phyloP scores from a whole-genome alignment of 1,284 basidiomycete species.

The Ceratobasidium sp. region DNA sequence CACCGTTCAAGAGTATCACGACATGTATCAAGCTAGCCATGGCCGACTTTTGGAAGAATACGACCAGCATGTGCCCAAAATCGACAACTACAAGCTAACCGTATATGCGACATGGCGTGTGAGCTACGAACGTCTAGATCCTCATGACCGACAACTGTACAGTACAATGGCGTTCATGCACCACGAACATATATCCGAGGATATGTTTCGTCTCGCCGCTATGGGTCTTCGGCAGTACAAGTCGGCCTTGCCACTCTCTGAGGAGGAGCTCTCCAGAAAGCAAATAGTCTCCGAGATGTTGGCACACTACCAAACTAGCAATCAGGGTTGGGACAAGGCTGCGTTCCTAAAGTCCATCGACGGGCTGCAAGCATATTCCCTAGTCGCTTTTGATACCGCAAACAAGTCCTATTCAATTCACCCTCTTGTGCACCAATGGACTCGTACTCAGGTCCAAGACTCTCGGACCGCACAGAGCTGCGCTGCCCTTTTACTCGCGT shows the following conservation, averaged over 20 bases:
- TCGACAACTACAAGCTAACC: conserved; percentile 6
- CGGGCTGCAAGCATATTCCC: conserved; percentile 16
- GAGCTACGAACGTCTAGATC: not conserved
- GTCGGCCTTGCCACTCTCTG: not conserved
- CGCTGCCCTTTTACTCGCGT: conserved; percentile 15
- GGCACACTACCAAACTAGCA: not conserved
- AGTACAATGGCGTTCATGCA: not conserved
- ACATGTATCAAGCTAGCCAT: conserved; percentile 6
- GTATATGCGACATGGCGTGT: conserved; percentile 26
- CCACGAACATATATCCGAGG: conserved; percentile 12
- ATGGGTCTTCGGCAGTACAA: conserved; percentile 6
- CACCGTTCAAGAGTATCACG: not conserved
- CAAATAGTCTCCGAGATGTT: conserved; percentile 1
- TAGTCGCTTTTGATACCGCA: conserved; percentile 4
- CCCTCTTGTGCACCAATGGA: conserved; percentile 37
- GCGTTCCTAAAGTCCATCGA: conserved; percentile 24
- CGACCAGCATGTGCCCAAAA: not conserved
- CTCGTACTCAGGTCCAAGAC: not conserved
- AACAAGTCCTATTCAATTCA: conserved; percentile 19
- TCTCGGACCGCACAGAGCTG: not conserved
- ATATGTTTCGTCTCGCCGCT: conserved; percentile 1
- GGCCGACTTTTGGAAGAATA: conserved; percentile 8
- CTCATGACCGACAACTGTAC: not conserved
- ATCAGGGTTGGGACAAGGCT: not conserved
- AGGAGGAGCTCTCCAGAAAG: not conserved